Evolutionary conservation across 495 filamentous ascomycete species (phyloP).

Genomic region (Aspergillus steynii): DNA sequence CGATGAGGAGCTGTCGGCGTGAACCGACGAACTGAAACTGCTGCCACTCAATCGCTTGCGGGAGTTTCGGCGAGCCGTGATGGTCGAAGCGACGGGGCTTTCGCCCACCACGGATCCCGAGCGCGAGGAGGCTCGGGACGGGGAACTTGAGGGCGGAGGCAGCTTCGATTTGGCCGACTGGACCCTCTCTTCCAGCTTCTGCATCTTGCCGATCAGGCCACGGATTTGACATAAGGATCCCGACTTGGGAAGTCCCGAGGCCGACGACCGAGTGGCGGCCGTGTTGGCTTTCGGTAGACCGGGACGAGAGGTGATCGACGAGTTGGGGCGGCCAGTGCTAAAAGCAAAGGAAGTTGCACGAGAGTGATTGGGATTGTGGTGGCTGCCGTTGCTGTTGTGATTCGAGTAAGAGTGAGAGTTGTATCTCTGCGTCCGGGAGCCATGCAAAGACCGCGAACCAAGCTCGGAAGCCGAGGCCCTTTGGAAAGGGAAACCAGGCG

Average conservation of each 20-base stretch:
- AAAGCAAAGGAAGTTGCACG: conserved; percentile 55
- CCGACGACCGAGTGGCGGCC: conserved; percentile 24
- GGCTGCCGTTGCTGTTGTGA: background rate
- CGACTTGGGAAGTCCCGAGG: conserved; percentile 63
- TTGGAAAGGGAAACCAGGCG: conserved; percentile 42
- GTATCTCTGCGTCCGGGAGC: conserved; percentile 43
- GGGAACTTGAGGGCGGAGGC: conserved; percentile 74
- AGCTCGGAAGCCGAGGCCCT: conserved; percentile 39
- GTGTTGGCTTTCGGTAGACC: conserved; percentile 37
- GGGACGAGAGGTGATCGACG: conserved; percentile 40
- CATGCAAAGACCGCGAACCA: conserved; percentile 37
- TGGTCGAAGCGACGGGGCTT: conserved; percentile 64
- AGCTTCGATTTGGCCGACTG: conserved; percentile 93
- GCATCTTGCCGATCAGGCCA: conserved; percentile 92
- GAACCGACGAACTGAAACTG: conserved; percentile 56
- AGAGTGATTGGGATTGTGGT: conserved; percentile 34
- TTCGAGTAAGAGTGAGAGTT: conserved; percentile 19
- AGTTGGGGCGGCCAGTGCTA: conserved; percentile 42
- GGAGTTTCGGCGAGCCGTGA: conserved; percentile 75
- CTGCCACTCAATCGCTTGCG: conserved; percentile 65
- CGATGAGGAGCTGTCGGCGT: conserved; percentile 46
- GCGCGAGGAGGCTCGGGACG: conserved; percentile 78
- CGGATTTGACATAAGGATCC: conserved; percentile 91
- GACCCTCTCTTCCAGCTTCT: conserved; percentile 87
- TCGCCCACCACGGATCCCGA: conserved; percentile 52